These are phyloP conservation scores for Trichoderma pleuroti DNA, from an alignment of 2,329 filamentous ascomycete species.

Conservation along the genomic window DNA sequence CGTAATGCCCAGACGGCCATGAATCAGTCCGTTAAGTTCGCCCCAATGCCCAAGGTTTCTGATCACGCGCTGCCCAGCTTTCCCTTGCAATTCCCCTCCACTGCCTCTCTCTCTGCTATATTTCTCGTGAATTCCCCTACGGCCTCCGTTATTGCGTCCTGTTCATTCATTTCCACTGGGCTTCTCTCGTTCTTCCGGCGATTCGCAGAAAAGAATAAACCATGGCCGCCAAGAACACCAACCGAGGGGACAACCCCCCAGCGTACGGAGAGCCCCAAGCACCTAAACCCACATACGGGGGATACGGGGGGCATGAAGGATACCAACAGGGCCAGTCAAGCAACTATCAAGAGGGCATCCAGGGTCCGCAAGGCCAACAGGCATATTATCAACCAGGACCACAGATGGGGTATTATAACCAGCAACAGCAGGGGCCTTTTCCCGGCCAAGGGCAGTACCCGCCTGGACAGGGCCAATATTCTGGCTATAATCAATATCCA, in stretches of 20 bases:
- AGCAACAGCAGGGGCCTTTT: constrained; percentile 36
- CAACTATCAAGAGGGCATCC: constrained; percentile 29
- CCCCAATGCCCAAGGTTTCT: not conserved
- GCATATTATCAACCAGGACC: constrained; percentile 41
- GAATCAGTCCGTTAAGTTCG: not conserved
- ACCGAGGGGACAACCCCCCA: constrained; percentile 44
- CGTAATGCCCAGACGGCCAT: constrained; percentile 9
- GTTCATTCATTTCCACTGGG: not conserved
- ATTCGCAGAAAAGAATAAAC: not conserved
- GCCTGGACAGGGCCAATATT: not conserved
- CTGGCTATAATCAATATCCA: not conserved
- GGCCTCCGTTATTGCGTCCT: not conserved
- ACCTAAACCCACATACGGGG: constrained; percentile 45
- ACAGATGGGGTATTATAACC: constrained; percentile 44
- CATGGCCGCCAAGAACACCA: constrained; percentile 4
- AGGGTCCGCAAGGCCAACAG: constrained; percentile 29
- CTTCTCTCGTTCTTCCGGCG: not conserved
- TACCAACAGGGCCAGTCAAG: constrained; percentile 30
- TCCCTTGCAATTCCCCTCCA: not conserved
- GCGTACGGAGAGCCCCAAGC: constrained; percentile 42
- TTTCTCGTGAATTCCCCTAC: not conserved
- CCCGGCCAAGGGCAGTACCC: constrained; percentile 33
- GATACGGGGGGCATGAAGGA: constrained; percentile 26
- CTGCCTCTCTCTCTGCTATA: not conserved
- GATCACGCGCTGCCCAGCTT: not conserved